Percentiles rank a stretch among this genome's conserved stretches.
These are phyloP conservation scores for Calonectria henricotiae DNA, from an alignment of 2,329 filamentous ascomycete species.

Conservation along the genomic window DNA sequence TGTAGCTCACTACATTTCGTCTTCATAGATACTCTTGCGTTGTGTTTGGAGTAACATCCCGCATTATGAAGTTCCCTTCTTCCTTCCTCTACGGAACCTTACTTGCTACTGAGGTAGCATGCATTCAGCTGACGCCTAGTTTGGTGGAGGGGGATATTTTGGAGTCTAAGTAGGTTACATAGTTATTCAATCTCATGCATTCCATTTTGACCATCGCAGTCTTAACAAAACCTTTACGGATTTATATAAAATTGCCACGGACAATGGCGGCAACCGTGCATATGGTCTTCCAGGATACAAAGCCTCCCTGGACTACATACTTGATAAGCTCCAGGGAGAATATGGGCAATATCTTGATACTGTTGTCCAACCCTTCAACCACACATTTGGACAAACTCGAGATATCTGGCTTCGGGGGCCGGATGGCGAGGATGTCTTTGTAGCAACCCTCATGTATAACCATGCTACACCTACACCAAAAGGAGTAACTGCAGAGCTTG, in stretches of 20 bases:
- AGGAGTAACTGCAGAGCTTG: conserved; percentile 59
- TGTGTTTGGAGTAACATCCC: neutral
- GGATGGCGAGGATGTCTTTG: conserved; percentile 62
- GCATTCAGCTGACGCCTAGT: conserved; percentile 48
- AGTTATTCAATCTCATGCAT: accelerated
- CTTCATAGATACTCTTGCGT: neutral
- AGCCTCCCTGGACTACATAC: conserved; percentile 72
- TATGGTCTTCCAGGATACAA: conserved; percentile 74
- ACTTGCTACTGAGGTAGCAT: conserved; percentile 43
- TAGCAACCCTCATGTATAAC: conserved; percentile 65
- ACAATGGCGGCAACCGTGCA: conserved; percentile 74
- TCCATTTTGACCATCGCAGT: conserved; percentile 55
- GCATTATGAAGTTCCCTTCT: conserved; percentile 48
- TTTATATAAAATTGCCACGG: conserved; percentile 69
- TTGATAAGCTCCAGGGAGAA: conserved; percentile 62
- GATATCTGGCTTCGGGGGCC: conserved; percentile 64
- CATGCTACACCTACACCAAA: conserved; percentile 61
- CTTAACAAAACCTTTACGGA: conserved; percentile 70
- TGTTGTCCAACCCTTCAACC: conserved; percentile 65
- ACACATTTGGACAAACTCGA: conserved; percentile 63
- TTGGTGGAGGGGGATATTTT: conserved; percentile 50
- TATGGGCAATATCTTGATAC: conserved; percentile 64
- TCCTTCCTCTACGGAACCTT: conserved; percentile 46
- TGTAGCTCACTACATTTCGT: neutral
- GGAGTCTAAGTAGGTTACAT: conserved; percentile 43